A percentile compares a stretch with the other conserved stretches of the same genome.
Evolutionary conservation across 805 yeast genomes (phyloP).

Genomic region (Saccharomyces kudriavzevii): DNA sequence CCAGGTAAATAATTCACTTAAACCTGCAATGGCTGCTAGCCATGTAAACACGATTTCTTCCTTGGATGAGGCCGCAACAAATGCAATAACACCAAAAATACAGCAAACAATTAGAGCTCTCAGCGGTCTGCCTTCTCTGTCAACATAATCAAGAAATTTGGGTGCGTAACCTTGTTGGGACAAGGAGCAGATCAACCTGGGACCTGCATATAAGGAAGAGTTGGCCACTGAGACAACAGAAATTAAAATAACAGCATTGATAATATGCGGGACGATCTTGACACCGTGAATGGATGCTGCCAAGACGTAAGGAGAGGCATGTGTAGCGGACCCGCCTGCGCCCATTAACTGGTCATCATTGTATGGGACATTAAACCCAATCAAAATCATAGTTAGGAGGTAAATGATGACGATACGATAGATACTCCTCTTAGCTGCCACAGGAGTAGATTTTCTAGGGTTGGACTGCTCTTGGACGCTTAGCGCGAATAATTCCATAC

Average conservation of each 20-base stretch:
- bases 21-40: conserved; percentile 51
- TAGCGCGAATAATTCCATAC: conserved; percentile 57
- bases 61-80: conserved; percentile 46
- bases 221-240: conserved; percentile 73
- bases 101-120: conserved; percentile 45
- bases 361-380: conserved; percentile 58
- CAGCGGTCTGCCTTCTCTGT: conserved; percentile 52
- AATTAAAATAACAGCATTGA: conserved; percentile 65
- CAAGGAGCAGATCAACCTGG: conserved; percentile 59
- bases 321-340: conserved; percentile 41
- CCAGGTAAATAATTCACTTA: conserved; percentile 55
- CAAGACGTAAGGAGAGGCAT: conserved; percentile 69
- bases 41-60: conserved; percentile 50
- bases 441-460: conserved; percentile 51
- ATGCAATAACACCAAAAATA: conserved; percentile 49
- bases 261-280: conserved; percentile 57
- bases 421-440: conserved; percentile 57
- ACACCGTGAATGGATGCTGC: conserved; percentile 59
- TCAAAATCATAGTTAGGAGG: conserved; percentile 42
- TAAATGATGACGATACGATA: conserved; percentile 58
- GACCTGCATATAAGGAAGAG: conserved; percentile 65
- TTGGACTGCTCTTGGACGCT: conserved; percentile 61
- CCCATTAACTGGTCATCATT: conserved; percentile 43
- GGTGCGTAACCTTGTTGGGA: conserved; percentile 70
- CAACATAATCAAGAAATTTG: conserved; percentile 41